Conservation (phyloP, 257 asterid genomes). For the Solanum neorickii region DNA sequence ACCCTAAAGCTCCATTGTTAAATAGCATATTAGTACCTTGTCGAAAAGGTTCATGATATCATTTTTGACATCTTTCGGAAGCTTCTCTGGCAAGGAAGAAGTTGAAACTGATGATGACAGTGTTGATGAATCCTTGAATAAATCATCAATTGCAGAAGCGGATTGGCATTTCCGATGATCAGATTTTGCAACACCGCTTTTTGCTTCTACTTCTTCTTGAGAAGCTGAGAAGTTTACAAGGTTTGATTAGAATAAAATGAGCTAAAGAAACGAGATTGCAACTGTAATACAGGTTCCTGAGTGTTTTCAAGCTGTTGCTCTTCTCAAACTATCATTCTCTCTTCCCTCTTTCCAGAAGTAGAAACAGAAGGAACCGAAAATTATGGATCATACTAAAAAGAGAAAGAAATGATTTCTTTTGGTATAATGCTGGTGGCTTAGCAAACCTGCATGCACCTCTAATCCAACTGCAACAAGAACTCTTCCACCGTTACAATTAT, state of each 20-base stretch:
- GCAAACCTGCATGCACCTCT: neutral
- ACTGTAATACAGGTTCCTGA: neutral
- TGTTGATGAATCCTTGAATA: constrained; percentile 52
- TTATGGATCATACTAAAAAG: neutral
- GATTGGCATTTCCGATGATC: constrained; percentile 38
- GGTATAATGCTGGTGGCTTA: neutral
- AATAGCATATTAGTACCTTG: constrained; percentile 37
- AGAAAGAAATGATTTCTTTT: neutral
- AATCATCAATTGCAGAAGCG: constrained; percentile 64
- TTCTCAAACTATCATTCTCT: neutral
- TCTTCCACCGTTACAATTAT: neutral
- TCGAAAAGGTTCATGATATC: constrained; percentile 97
- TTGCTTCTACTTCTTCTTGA: constrained; percentile 37
- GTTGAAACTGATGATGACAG: constrained; percentile 29
- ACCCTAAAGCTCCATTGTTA: neutral
- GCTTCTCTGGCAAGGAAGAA: constrained; percentile 30
- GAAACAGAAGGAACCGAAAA: neutral
- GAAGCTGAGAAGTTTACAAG: constrained; percentile 50
- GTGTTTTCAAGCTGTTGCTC: neutral
- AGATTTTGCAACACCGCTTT: constrained; percentile 16
- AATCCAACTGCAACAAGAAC: neutral
- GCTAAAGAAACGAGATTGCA: neutral
- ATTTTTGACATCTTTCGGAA: constrained; percentile 63
- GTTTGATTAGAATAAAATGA: neutral
- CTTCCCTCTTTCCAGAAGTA: neutral